Conservation (phyloP, 495 filamentous ascomycete species). For the Parmelia sp. region DNA sequence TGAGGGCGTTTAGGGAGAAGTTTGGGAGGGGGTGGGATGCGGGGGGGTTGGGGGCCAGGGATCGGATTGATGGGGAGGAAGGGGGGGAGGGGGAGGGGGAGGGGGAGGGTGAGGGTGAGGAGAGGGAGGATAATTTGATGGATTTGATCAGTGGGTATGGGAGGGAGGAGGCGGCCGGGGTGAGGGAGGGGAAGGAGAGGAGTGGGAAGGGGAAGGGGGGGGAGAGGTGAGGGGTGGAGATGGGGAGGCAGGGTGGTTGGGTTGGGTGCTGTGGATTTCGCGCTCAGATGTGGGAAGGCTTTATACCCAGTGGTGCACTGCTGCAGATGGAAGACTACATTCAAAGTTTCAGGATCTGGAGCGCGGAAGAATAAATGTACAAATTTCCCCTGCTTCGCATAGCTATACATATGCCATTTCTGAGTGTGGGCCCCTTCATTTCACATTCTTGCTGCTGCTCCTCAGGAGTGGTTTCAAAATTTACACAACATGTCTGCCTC, state of each 20-base stretch:
- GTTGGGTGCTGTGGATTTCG: background rate
- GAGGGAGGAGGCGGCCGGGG: conserved; percentile 28
- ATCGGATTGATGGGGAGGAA: conserved; percentile 20
- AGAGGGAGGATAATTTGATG: conserved; percentile 53
- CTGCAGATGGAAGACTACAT: background rate
- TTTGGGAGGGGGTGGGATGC: conserved; percentile 83
- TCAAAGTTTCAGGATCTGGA: background rate
- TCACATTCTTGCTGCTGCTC: background rate
- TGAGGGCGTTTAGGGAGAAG: conserved; percentile 74
- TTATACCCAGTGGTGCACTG: conserved; percentile 2
- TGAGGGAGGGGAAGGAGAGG: conserved; percentile 11
- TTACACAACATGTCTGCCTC: background rate
- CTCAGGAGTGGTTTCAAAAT: background rate
- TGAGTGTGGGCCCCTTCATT: background rate
- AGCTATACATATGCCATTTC: background rate
- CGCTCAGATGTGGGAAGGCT: background rate
- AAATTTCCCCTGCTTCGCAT: background rate
- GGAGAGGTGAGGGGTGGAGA: conserved; percentile 24
- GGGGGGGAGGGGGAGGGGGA: conserved; percentile 26
- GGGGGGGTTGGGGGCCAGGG: conserved; percentile 24
- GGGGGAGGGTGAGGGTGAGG: conserved; percentile 33
- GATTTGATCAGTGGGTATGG: conserved; percentile 67
- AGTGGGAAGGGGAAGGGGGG: conserved; percentile 20
- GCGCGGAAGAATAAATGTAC: background rate
- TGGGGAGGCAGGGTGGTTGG: conserved; percentile 2